These are phyloP conservation scores for Ogataea zsoltii DNA, from an alignment of 805 yeast species.

Conservation along the genomic window DNA sequence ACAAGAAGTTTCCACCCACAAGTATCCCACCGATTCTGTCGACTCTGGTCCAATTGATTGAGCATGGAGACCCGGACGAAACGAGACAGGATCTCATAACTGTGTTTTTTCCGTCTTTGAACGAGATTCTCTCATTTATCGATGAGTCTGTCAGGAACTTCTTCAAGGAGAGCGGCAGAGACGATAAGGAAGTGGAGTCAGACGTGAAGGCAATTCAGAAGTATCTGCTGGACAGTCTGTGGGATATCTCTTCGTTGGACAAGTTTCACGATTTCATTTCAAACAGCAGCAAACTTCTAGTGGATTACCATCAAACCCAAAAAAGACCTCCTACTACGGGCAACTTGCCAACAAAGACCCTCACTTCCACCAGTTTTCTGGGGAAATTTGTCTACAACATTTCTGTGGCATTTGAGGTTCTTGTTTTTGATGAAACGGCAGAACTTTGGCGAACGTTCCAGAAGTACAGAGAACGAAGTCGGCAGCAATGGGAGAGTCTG, in stretches of 20 bases:
- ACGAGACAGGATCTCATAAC: slow-evolving; percentile 16
- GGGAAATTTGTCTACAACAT: slow-evolving; percentile 48
- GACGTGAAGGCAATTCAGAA: slow-evolving; percentile 34
- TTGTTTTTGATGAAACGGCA: slow-evolving; percentile 49
- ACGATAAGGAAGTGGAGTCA: slow-evolving; percentile 8
- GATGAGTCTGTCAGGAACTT: slow-evolving; percentile 16
- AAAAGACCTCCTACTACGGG: slow-evolving; percentile 11
- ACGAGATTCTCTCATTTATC: slow-evolving; percentile 21
- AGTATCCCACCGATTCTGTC: slow-evolving; percentile 41
- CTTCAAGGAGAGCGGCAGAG: slow-evolving; percentile 4
- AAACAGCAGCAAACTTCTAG: slow-evolving; percentile 34
- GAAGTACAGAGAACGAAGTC: slow-evolving; percentile 35
- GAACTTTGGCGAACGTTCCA: slow-evolving; percentile 44
- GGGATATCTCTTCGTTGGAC: slow-evolving; percentile 53
- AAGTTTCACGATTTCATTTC: slow-evolving; percentile 42
- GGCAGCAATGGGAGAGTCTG: slow-evolving; percentile 14
- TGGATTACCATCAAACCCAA: slow-evolving; percentile 25
- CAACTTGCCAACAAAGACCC: slow-evolving; percentile 21
- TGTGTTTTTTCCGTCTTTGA: slow-evolving; percentile 28
- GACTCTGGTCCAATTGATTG: slow-evolving; percentile 45
- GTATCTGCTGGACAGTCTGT: slow-evolving; percentile 38
- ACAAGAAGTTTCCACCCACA: slow-evolving; percentile 39
- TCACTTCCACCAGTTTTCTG: slow-evolving; percentile 42
- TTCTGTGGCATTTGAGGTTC: slow-evolving; percentile 40
- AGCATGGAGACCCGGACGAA: slow-evolving; percentile 23